These are phyloP conservation scores for Aspergillus avenaceus DNA, from an alignment of 495 filamentous ascomycete species.

Conservation along the genomic window DNA sequence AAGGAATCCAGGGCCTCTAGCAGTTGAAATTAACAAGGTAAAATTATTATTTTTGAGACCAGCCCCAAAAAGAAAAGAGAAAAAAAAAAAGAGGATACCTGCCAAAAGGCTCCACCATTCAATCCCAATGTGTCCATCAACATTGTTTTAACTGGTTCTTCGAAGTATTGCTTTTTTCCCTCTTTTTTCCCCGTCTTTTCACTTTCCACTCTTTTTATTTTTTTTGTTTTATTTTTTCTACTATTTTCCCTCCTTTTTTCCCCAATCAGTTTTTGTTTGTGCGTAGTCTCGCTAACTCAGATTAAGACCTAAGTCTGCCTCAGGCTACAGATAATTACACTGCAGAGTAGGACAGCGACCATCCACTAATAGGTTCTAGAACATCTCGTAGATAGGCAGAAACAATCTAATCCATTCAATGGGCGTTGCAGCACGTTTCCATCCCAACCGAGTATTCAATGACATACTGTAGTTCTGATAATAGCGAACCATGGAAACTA, in stretches of 20 bases:
- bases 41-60: too few relatives aligned
- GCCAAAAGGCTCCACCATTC: not conserved
- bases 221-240: not conserved
- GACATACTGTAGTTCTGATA: not conserved
- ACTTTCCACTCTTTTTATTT: not conserved
- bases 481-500: constrained; percentile 11
- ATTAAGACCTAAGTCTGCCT: constrained; percentile 7
- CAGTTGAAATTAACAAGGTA: too few relatives aligned
- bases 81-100: not conserved
- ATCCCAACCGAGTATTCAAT: not conserved
- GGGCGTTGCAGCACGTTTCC: not conserved
- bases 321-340: not conserved
- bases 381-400: not conserved
- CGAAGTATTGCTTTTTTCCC: not conserved
- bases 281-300: not conserved
- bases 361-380: not conserved
- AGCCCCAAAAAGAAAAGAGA: not conserved
- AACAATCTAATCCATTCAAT: not conserved
- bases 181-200: not conserved
- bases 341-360: not conserved
- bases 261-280: not conserved
- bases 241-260: not conserved
- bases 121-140: not conserved
- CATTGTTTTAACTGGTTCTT: not conserved
- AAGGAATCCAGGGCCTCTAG: not conserved